A percentile compares a stretch with the other conserved stretches of the same genome.
These are phyloP conservation scores for Tricholoma sp. DNA, from an alignment of 768 basidiomycete genomes.

Conservation along the genomic window DNA sequence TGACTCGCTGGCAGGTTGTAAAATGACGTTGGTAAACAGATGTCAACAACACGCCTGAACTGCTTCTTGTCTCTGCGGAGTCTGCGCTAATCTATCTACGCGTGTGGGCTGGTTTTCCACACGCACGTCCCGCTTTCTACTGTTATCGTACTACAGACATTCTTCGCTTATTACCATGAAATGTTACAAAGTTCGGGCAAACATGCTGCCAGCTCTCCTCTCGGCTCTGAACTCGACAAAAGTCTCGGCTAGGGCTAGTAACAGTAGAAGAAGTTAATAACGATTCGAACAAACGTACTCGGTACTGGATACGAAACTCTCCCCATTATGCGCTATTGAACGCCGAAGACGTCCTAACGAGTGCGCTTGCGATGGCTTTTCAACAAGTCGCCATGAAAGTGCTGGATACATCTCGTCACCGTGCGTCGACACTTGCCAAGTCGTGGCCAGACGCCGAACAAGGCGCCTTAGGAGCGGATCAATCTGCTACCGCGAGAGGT, in stretches of 20 bases:
- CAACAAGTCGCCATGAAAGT: neutral
- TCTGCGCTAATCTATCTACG: too few species aligned
- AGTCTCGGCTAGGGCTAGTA: neutral
- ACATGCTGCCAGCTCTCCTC: neutral
- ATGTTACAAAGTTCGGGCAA: neutral
- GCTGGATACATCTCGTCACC: neutral
- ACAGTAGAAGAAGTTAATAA: neutral
- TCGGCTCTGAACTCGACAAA: neutral
- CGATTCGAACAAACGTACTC: neutral
- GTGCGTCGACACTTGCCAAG: neutral
- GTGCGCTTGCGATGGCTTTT: neutral
- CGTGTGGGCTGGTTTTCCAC: too few species aligned
- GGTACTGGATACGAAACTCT: neutral
- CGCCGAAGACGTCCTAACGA: neutral
- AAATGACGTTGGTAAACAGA: too few species aligned
- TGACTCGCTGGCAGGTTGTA: too few species aligned
- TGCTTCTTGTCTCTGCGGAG: too few species aligned
- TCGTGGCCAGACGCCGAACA: neutral
- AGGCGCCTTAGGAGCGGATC: neutral
- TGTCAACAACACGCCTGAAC: too few species aligned
- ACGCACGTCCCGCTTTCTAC: too few species aligned
- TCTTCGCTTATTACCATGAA: too few species aligned
- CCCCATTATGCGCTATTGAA: neutral
- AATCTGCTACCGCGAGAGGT: neutral
- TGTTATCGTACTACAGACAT: too few species aligned